These are phyloP conservation scores for Suhomyces bribrorum DNA, from an alignment of 1,139 yeast species.

Conservation along the genomic window DNA sequence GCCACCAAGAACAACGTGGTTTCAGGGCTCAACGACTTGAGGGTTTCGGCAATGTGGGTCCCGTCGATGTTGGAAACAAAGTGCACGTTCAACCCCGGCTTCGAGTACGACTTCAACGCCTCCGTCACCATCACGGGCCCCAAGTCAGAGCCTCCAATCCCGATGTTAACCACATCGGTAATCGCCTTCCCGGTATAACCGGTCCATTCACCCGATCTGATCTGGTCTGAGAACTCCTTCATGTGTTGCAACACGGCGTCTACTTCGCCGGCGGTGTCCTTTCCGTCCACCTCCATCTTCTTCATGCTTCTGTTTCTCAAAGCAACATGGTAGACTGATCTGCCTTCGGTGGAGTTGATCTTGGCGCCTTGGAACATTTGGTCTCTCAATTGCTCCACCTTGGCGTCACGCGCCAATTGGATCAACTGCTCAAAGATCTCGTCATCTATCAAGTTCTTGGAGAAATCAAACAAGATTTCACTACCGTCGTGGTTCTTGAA, in stretches of 20 bases:
- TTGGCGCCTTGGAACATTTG: conserved; percentile 90
- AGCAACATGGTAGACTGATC: conserved; percentile 97
- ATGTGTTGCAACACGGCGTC: conserved; percentile 89
- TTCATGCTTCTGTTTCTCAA: conserved; percentile 86
- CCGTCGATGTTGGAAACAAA: conserved; percentile 98
- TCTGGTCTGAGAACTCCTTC: conserved; percentile 88
- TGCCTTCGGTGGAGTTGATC: conserved; percentile 91
- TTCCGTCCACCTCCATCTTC: conserved; percentile 86
- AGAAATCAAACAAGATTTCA: conserved; percentile 87
- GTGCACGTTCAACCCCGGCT: conserved; percentile 76
- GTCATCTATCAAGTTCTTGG: conserved; percentile 89
- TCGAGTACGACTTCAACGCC: conserved; percentile 87
- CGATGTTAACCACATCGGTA: conserved; percentile 93
- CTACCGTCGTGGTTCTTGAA: conserved; percentile 85
- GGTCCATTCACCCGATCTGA: conserved; percentile 92
- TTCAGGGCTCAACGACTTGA: conserved; percentile 78
- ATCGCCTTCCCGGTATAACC: conserved; percentile 95
- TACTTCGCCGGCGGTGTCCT: conserved; percentile 86
- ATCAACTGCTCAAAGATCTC: conserved; percentile 68
- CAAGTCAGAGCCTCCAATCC: conserved; percentile 98
- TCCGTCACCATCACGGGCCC: conserved; percentile 99
- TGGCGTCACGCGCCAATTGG: conserved; percentile 86
- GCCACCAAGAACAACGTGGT: conserved; percentile 94
- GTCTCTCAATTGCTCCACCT: conserved; percentile 83
- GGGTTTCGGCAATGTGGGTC: conserved; percentile 90